phyloP scores from a whole-genome alignment of 768 basidiomycete species.

The Boletus vermiculosoides region DNA sequence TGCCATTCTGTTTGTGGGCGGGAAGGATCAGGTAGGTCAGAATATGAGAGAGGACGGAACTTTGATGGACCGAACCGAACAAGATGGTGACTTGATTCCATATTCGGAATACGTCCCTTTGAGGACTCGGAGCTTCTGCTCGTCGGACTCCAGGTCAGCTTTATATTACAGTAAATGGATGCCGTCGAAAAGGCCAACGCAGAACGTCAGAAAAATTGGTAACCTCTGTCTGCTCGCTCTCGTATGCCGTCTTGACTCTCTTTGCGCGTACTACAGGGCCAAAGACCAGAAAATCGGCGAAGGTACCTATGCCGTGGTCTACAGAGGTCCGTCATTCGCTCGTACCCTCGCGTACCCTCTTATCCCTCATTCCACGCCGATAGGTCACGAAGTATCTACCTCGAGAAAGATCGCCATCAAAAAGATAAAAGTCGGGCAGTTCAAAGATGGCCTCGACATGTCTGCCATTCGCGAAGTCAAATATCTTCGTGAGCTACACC shows the following conservation, averaged over 20 bases:
- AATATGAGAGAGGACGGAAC: background rate
- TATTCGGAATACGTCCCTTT: conserved; percentile 6
- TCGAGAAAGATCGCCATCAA: conserved; percentile 93
- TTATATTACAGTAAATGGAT: conserved; percentile 55
- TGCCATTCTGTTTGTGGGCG: conserved; percentile 16
- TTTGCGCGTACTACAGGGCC: conserved; percentile 45
- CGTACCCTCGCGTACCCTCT: background rate
- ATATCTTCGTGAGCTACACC: conserved; percentile 89
- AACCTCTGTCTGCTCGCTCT: conserved; percentile 10
- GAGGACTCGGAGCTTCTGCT: background rate
- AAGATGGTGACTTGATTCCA: background rate
- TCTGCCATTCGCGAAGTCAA: conserved; percentile 98
- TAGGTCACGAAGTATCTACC: conserved; percentile 73
- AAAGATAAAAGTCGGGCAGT: conserved; percentile 95
- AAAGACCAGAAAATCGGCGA: conserved; percentile 85
- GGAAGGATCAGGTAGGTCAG: background rate
- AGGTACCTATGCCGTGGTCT: conserved; percentile 96
- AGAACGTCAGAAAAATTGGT: conserved; percentile 72
- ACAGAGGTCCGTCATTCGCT: conserved; percentile 59
- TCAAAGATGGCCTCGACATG: conserved; percentile 99
- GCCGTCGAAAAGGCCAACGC: conserved; percentile 78
- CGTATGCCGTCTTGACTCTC: conserved; percentile 9
- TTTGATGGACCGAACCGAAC: background rate
- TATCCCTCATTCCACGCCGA: conserved; percentile 5
- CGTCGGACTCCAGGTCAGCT: too few relatives aligned